A percentile compares a stretch with the other conserved stretches of the same genome.
Evolutionary conservation across 352 stramenopile species (phyloP).

Genomic region (Aphanomyces astaci): DNA sequence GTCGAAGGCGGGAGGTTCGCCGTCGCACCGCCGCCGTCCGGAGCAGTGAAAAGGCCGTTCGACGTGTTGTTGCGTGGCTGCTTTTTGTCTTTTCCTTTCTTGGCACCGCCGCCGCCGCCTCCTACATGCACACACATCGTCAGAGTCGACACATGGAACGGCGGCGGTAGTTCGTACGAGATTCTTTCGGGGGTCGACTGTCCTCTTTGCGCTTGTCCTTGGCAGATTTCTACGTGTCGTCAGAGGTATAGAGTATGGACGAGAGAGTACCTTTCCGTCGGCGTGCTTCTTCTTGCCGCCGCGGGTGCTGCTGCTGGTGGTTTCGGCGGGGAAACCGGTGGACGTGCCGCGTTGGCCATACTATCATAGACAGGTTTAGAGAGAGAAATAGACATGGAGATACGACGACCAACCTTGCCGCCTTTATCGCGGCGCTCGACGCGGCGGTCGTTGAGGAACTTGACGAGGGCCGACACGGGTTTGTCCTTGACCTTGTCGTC

Average conservation of each 20-base stretch:
- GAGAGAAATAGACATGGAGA: neutral
- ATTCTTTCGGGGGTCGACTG: neutral
- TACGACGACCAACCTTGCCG: slow-evolving; percentile 33
- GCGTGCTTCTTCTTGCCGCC: slow-evolving; percentile 26
- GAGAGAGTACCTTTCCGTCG: slow-evolving; percentile 33
- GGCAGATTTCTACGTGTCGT: slow-evolving; percentile 27
- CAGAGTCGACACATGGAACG: no score
- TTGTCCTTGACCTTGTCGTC: slow-evolving; percentile 54
- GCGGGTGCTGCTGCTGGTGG: neutral
- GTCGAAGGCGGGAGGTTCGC: neutral
- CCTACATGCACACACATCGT: neutral
- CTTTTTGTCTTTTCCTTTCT: neutral
- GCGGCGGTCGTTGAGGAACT: slow-evolving; percentile 77
- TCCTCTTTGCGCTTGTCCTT: slow-evolving; percentile 36
- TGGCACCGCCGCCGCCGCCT: neutral
- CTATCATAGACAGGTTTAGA: neutral
- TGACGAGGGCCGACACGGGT: slow-evolving; percentile 61
- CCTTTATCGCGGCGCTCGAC: slow-evolving; percentile 47
- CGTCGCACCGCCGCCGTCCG: neutral
- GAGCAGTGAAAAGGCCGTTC: neutral
- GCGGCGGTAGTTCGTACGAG: neutral
- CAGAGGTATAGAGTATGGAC: neutral
- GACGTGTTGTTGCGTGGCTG: no score
- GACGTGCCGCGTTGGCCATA: slow-evolving; percentile 11
- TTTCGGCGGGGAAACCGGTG: slow-evolving; percentile 25